Evolutionary conservation across 352 stramenopile species (phyloP), one percentile per base, ranked within the genome.

Genomic region (Lagenidium sp.): DNA sequence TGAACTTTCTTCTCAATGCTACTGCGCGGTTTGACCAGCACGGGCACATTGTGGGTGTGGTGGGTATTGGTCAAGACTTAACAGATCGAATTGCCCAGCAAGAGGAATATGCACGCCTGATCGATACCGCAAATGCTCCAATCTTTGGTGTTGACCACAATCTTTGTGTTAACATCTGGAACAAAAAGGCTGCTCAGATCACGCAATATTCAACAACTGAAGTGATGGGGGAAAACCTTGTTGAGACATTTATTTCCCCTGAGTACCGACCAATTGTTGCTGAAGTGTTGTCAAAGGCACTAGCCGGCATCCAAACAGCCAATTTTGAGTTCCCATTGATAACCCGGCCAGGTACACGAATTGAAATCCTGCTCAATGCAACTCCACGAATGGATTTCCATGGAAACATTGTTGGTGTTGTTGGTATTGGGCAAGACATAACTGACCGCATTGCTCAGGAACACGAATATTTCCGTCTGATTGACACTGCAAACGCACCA

Each of bases 281-380:
- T 1, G 65, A 82, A 13, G 78, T 91, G 16, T 55, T 91, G 36
- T 78, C 74, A 2, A 77, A 87, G 42, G 80, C 77, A 4, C 53
- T 93, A 15, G 63, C 67, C 32, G 80, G 80, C n/a, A 68, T 68
- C 11, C 64, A 93, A 50, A 87, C 80, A 0, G 80, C 80, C 3
- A 93, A 92, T 60, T 97, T 97, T 48, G 86, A 96, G 48, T 92
- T 93, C 55, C 68, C 81, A 34, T 46, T 94, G 12, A 88, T 92
- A 36, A 92, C 80, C 0, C 58, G 62, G 4, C 59, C 67, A 7
- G 71, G 71, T 12, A 73, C 68, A 1, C 55, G 57, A 12, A 77
- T 88, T 19, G 64, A 83, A 29, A 91, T 91, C 16, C 22, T 91
- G 26, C 56, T 91, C 4, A 91, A 91, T 34, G 79, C 79, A 3